Evolutionary conservation across 495 filamentous ascomycete species (phyloP), one percentile per base, ranked within the genome.

Genomic region (Lasiosphaeria miniovina): DNA sequence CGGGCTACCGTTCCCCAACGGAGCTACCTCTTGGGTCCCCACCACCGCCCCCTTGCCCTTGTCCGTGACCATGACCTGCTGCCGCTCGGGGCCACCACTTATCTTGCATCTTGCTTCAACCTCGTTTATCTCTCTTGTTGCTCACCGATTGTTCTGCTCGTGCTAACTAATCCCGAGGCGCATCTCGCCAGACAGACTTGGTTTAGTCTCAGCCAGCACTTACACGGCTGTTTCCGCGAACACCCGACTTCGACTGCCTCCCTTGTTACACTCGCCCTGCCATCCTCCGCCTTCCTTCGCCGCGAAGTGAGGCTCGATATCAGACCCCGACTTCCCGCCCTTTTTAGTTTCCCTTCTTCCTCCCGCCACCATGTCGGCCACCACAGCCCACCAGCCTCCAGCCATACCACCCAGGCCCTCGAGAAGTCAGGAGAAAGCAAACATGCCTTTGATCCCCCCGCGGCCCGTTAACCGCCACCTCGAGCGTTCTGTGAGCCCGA

Each of bases 401-500:
- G 73, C 74, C 53, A 71, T 90, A 59, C 88, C 88, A 35, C 85
- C 88, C 62, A 85, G 88, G 55, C 88, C 88, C 32, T 68, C 78
- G 6, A 72, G 78, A 65, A 66, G 66, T 60, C 71, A 77, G 57
- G 77, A 79, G 49, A 77, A 78, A 50, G 58, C 62, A 40, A 54
- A 73, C 6, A 55, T 77, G 36, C 86, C 86, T 45, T 77, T 78
- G 64, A 70, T 89, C 45, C 92, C 92, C 52, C 88, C 90, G 38
- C 86, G 92, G 53, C 90, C 91, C 4, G 54, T 65, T 33, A 81
- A 83, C 60, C 82, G 82, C 60, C 86, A 80, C 60, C 61, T 85
- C 54, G 89, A 95, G 60, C 89, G 90, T 70, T 91, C 91, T 17
- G 68, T 85, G 55, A 95, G 91, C 61, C 91, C 91, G 36, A 80